Conservation (phyloP, 257 asterid species). For the Datura wrightii region DNA sequence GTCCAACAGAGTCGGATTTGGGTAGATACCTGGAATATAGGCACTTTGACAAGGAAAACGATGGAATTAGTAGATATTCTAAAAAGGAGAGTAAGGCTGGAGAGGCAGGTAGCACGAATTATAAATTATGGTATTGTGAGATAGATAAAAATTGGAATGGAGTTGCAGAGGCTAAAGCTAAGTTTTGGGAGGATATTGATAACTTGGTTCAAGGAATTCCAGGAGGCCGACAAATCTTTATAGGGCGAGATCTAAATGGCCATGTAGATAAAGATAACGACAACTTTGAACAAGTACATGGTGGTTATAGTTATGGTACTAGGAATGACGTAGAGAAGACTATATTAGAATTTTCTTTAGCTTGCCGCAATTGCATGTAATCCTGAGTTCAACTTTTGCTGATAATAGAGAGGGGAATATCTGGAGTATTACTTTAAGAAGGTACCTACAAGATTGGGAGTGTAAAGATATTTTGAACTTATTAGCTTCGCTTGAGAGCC, state of each 20-base stretch:
- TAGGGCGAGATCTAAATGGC: neutral
- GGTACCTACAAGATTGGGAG: neutral
- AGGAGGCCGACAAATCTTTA: neutral
- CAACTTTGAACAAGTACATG: neutral
- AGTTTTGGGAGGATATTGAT: neutral
- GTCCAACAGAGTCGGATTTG: neutral
- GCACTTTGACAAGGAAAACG: neutral
- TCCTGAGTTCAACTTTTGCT: too few relatives aligned
- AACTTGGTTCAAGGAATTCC: neutral
- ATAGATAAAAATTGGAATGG: neutral
- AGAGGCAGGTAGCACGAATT: neutral
- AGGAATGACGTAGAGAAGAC: neutral
- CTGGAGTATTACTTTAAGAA: too few relatives aligned
- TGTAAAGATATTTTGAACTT: too few relatives aligned
- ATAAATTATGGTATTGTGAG: neutral
- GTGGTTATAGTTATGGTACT: neutral
- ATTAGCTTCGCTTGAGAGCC: too few relatives aligned
- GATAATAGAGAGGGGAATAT: too few relatives aligned
- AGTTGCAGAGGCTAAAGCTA: neutral
- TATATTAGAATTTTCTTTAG: neutral
- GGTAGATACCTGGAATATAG: neutral
- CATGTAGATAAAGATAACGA: neutral
- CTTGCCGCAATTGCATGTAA: too few relatives aligned
- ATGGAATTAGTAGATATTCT: neutral
- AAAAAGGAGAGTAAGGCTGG: conserved; percentile 9